These are phyloP conservation scores for Phytophthora boehmeriae DNA, from an alignment of 352 stramenopile genomes.

Conservation along the genomic window DNA sequence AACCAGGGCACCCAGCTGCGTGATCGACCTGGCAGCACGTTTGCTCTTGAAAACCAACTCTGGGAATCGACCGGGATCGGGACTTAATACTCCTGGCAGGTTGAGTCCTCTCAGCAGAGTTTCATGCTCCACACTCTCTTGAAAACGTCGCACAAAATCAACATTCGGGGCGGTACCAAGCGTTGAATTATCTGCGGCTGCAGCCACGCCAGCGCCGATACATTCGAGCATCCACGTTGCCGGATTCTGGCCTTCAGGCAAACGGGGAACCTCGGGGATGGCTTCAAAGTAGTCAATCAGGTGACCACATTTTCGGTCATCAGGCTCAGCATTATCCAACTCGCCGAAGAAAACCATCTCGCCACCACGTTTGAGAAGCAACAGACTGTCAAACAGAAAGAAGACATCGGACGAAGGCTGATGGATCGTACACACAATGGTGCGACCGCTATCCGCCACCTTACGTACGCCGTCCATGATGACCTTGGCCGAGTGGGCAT, in stretches of 20 bases:
- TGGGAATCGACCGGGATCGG: constrained; percentile 1
- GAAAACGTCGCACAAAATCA: constrained; percentile 33
- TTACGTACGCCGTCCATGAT: constrained; percentile 83
- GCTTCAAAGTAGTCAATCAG: neutral
- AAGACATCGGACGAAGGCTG: constrained; percentile 85
- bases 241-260: neutral
- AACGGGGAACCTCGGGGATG: neutral
- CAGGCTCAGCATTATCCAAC: neutral
- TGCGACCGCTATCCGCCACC: constrained; percentile 61
- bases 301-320: neutral
- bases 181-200: constrained; percentile 21
- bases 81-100: constrained; percentile 10
- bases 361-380: constrained; percentile 55
- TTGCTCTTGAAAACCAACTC: constrained; percentile 27
- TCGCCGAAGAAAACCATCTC: constrained; percentile 39
- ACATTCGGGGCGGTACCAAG: constrained; percentile 48
- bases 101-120: constrained; percentile 9
- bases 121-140: constrained; percentile 16
- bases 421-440: constrained; percentile 89
- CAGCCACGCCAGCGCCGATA: constrained; percentile 39
- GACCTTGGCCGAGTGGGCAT: constrained; percentile 77
- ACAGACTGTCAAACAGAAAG: constrained; percentile 71
- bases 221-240: constrained; percentile 1
- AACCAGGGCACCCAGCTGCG: constrained; percentile 38
- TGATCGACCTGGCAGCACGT: constrained; percentile 9